Base-by-base conservation (phyloP, 2,329 filamentous ascomycete species). In the Orbilia javanica region DNA sequence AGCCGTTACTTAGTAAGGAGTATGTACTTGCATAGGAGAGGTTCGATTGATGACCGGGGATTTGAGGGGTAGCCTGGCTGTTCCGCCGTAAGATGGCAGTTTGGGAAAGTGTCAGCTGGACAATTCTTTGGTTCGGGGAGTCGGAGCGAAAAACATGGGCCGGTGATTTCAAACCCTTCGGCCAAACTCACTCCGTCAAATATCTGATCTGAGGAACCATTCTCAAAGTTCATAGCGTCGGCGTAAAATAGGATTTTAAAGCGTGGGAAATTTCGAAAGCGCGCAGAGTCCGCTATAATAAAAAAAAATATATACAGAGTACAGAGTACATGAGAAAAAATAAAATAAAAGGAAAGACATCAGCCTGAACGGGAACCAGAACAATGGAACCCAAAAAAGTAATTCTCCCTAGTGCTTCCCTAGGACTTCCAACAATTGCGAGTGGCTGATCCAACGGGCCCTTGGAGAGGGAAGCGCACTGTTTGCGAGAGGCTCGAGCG, bases 321-420 rank as follows among this genome's bases (percentile, higher is more conserved):
- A n/a, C n/a, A n/a, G n/a, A n/a, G n/a, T n/a, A n/a, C n/a, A n/a
- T n/a, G n/a, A 60, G 42, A 70, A 71, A 46, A 65, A 57, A 60
- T 52, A 70, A 77, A 77, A 69, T 69, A 57, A n/a, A n/a, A n/a
- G 52, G 55, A 29, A 42, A 42, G 31, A 60, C 55, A 60, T 77
- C 73, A 77, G 73, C 57, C 73, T 77, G 73, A 77, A 77, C 60
- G 73, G 73, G 73, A 77, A 77, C 73, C 73, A 77, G 39, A 66
- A 48, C 52, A 31, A 67, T 57, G 73, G 73, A 52, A 77, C 52
- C 60, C 73, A 29, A 71, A 65, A 70, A 77, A 77, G 39, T 27
- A 60, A 65, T 44, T 55, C 34, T 46, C 63, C 57, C 15, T 57
- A 46, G 22, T 29, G 34, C 50, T 55, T 64, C 68, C 39, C 15